Evolutionary conservation across 2,329 filamentous ascomycete genomes (phyloP).

Genomic region (Aspergillus ochraceus): DNA sequence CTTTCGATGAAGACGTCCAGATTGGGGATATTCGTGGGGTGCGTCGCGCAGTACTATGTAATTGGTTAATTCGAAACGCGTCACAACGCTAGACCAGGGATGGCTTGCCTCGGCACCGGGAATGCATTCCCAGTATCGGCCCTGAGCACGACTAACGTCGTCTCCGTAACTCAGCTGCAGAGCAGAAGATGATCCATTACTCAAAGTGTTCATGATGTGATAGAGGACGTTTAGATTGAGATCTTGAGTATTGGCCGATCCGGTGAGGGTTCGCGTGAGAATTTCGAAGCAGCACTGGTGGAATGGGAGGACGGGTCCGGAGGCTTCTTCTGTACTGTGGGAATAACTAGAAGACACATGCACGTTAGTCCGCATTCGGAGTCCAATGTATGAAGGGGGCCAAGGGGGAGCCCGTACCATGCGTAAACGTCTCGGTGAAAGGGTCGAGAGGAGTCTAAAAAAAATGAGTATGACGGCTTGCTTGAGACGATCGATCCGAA

Average conservation of each 20-base stretch:
- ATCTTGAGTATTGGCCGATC: constrained; percentile 10
- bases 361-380: not conserved
- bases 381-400: not conserved
- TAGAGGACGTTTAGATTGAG: constrained; percentile 20
- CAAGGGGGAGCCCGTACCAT: constrained; percentile 10
- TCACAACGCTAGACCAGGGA: not conserved
- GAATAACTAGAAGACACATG: constrained; percentile 14
- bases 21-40: constrained; percentile 15
- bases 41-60: constrained; percentile 17
- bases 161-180: constrained; percentile 19
- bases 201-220: constrained; percentile 14
- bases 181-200: constrained; percentile 15
- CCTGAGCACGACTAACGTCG: constrained; percentile 18
- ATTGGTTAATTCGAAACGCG: not conserved
- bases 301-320: constrained; percentile 22
- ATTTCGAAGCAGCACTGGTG: constrained; percentile 24
- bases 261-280: constrained; percentile 17
- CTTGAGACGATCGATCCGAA: not conserved
- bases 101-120: constrained; percentile 20
- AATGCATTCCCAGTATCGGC: constrained; percentile 24
- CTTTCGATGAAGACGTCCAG: constrained; percentile 8
- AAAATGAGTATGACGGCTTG: not conserved
- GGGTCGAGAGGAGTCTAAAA: not conserved
- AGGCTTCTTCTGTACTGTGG: constrained; percentile 17
- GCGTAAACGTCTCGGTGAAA: constrained; percentile 11